These are phyloP conservation scores for Phycomyces blakesleeanus DNA, from an alignment of 192 early-diverging fungal species.

Conservation along the genomic window DNA sequence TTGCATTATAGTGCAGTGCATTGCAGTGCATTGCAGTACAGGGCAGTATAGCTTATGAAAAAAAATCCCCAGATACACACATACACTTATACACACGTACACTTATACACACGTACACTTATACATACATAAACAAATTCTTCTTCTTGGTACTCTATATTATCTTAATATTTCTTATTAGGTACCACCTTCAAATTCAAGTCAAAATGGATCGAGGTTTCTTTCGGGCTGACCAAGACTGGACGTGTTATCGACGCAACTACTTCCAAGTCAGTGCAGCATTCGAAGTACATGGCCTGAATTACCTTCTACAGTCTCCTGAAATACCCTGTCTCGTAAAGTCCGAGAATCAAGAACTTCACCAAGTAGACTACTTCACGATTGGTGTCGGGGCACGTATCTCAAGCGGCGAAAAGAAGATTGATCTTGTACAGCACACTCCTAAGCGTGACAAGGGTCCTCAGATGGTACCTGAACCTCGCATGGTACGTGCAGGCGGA, in stretches of 20 bases:
- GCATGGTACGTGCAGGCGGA: slow-evolving; percentile 55
- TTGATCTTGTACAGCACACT: slow-evolving; percentile 84
- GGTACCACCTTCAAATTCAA: slow-evolving; percentile 55
- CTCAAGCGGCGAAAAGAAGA: slow-evolving; percentile 58
- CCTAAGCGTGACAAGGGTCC: slow-evolving; percentile 94
- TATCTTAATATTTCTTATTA: slow-evolving; percentile 26
- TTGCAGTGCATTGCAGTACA: too few species aligned
- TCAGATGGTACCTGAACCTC: slow-evolving; percentile 65
- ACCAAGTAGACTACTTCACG: slow-evolving; percentile 55
- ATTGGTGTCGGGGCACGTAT: slow-evolving; percentile 75
- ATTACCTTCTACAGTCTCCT: slow-evolving; percentile 39
- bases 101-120: slow-evolving; percentile 2
- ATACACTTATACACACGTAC: slow-evolving; percentile 1
- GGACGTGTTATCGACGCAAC: slow-evolving; percentile 94
- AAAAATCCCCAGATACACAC: too few species aligned
- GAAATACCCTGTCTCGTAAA: slow-evolving; percentile 66
- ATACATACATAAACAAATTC: too few species aligned
- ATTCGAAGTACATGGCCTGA: slow-evolving; percentile 40
- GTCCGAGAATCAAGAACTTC: slow-evolving; percentile 37
- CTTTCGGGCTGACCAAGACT: slow-evolving; percentile 73
- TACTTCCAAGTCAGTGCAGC: slow-evolving; percentile 83
- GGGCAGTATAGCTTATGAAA: too few species aligned
- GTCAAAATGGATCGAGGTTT: slow-evolving; percentile 85
- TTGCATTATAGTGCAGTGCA: too few species aligned
- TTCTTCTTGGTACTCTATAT: too few species aligned